These are phyloP conservation scores for Melaleuca alternifolia DNA, from an alignment of 345 rosid genomes.

Conservation along the genomic window DNA sequence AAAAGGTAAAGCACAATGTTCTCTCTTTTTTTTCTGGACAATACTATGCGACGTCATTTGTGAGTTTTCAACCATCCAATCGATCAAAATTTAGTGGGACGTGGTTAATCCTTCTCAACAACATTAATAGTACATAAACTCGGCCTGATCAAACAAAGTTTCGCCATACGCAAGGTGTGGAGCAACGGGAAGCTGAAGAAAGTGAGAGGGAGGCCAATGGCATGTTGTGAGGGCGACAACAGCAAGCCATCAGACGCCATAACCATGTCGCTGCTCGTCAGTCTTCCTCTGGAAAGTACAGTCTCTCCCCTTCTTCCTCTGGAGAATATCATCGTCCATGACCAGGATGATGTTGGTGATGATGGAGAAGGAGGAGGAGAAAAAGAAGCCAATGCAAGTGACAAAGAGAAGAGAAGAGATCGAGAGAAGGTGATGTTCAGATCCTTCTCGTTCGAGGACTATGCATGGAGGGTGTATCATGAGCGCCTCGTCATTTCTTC, in stretches of 20 bases:
- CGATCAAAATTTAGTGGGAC: not conserved
- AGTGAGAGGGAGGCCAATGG: constrained; percentile 53
- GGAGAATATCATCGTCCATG: not conserved
- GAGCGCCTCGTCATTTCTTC: constrained; percentile 27
- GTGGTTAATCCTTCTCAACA: not conserved
- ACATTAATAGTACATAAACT: not conserved
- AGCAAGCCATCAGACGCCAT: constrained; percentile 2
- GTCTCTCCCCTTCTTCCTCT: constrained; percentile 37
- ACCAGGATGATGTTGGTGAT: not conserved
- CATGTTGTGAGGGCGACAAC: not conserved
- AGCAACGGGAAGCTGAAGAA: constrained; percentile 62
- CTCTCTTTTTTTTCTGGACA: not conserved
- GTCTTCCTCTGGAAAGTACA: constrained; percentile 41
- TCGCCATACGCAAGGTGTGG: constrained; percentile 41
- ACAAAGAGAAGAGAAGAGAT: not conserved
- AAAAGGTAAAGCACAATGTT: not conserved
- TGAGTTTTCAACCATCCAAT: not conserved
- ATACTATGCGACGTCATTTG: not conserved
- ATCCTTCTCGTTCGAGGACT: constrained; percentile 61
- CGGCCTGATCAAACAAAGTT: not conserved
- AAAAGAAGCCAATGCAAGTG: not conserved
- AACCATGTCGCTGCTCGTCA: constrained; percentile 49
- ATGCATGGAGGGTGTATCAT: constrained; percentile 74
- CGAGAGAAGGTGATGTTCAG: constrained; percentile 17
- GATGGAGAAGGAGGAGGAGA: constrained; percentile 3